Base-by-base conservation (phyloP, 2,329 filamentous ascomycete species). In the Helotiales sp. region DNA sequence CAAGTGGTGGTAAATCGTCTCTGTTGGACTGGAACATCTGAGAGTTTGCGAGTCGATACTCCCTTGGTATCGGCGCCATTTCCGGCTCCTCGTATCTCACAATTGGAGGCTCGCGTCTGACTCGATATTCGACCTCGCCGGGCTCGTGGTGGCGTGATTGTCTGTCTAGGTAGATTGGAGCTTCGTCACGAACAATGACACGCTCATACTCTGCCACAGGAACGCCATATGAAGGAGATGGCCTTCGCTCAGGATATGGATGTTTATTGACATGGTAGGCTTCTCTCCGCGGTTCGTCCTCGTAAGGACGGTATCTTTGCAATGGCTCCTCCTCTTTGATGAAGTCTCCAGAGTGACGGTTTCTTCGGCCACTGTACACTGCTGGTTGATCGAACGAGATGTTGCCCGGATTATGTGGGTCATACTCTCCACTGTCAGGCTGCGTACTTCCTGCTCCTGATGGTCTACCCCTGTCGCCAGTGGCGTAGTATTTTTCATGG, bases 401-500 rank as follows among this genome's bases (percentile, higher is more conserved):
- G 30, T 66, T 61, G 30, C 55, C 56, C n/a, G 66, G 64, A 36
- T 64, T 60, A 22, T 61, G 61, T 47, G 63, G 63, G 54, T 66
- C 67, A 59, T 69, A 69, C 53, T 66, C 59, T 6, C 59, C 60
- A 58, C 48, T 63, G 30, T 62, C 64, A 30, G 62, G 63, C 27
- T 53, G 54, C 8, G 50, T 46, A 54, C 51, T 65, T 5, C 30
- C 49, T 24, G 52, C 15, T 13, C 61, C 59, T 10, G 55, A 55
- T 27, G 61, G 52, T 36, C 49, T 55, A 2, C 47, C 49, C 29
- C 52, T 59, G 27, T 60, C 57, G 29, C 40, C 29, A 7, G 40
- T 57, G 22, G 59, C 50, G 36, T 71, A 71, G 47, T 70, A 72
- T 46, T 66, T 69, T 5, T 66, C 62, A 55, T 70, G 68, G 34